Conservation (phyloP, 305 asterid genomes). For the Solanum aculeatissimum region DNA sequence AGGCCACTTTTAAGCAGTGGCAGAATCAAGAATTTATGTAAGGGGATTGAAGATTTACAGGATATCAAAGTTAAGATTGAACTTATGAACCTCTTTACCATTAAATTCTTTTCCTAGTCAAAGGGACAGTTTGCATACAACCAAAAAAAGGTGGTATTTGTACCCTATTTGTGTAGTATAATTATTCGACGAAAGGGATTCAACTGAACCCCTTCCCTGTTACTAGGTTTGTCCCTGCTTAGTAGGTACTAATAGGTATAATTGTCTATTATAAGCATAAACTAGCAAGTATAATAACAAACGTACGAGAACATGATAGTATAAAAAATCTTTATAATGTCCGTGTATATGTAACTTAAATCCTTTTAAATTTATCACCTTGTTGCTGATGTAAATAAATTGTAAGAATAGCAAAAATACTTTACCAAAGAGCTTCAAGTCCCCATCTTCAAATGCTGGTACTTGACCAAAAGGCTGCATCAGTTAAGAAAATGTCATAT, state of each 20-base stretch:
- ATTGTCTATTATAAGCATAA: neutral
- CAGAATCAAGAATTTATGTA: neutral
- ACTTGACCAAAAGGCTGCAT: conserved; percentile 75
- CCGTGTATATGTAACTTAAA: neutral
- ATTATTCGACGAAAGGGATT: neutral
- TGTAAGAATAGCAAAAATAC: neutral
- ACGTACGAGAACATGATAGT: neutral
- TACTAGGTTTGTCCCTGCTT: neutral
- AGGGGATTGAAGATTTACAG: neutral
- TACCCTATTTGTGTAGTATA: neutral
- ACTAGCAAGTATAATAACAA: neutral
- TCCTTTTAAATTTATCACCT: neutral
- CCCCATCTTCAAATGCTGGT: conserved; percentile 66
- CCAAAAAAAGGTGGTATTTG: too few species aligned
- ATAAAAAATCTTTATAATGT: neutral
- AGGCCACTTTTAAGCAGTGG: neutral
- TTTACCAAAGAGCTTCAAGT: conserved; percentile 51
- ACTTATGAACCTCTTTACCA: neutral
- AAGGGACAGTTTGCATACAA: too few species aligned
- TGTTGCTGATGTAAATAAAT: neutral
- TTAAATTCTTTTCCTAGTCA: too few species aligned
- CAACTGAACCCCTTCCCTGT: neutral
- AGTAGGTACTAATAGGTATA: neutral
- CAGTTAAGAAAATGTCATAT: neutral
- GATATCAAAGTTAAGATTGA: neutral